Evolutionary conservation across 2,329 filamentous ascomycete genomes (phyloP), one percentile per base, ranked within the genome.

Genomic region (Tricladium varicosporioides): DNA sequence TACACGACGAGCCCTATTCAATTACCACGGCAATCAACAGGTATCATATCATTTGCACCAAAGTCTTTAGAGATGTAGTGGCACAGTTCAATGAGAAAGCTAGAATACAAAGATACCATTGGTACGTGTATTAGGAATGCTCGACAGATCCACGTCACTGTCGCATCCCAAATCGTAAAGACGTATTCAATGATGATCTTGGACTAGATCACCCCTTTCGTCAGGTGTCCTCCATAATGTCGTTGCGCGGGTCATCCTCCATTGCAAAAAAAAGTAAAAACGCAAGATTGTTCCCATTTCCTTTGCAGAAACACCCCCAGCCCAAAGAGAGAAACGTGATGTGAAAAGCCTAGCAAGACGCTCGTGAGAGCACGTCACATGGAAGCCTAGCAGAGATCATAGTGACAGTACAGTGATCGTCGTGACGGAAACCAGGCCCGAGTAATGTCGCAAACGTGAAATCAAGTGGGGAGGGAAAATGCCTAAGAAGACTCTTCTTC

Each of bases 401-500:
- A 59, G 16, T 48, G 52, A 60, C 19, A 58, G 22, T 27, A 27
- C 22, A 31, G 44, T 46, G 43, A 33, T 32, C 27, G 56, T 32
- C 27, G 56, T 48, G 44, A 48, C 48, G 54, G 54, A 58, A 51
- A 43, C 22, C 36, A 32, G 40, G 31, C 27, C 32, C 14, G 40
- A 48, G 22, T 18, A 33, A 54, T 56, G 59, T 60, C 60, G 56
- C 57, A 64, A 63, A 60, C 47, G 58, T 53, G 52, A 50, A 53
- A 52, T 59, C 48, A 54, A 27, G 3, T 27, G 58, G 62, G 54
- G 61, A 60, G 51, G 53, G 53, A 52, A 57, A 36, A 15, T 33
- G 46, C 54, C 59, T 71, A 71, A 63, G 63, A 65, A 62, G 69
- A 69, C 68, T 87, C 84, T 59, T 83, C 82, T 68, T 78, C 82